Evolutionary conservation across 1,284 basidiomycete species (phyloP).

Genomic region (Stygiomarasmius scandens): DNA sequence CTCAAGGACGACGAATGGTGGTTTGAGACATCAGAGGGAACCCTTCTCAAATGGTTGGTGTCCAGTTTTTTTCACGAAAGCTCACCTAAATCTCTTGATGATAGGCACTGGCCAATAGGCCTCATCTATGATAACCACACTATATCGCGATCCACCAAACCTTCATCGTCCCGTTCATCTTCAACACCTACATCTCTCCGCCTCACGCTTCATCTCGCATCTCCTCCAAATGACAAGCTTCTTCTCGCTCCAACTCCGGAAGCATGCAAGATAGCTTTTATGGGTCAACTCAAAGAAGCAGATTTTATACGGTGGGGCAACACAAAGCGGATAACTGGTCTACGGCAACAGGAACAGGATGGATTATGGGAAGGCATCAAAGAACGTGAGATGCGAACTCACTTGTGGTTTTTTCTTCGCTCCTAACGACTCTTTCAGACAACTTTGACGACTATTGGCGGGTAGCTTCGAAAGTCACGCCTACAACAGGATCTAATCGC

Average conservation of each 20-base stretch:
- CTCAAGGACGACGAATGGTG: constrained; percentile 90
- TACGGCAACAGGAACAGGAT: constrained; percentile 89
- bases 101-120: constrained; percentile 95
- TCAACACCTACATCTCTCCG: constrained; percentile 64
- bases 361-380: constrained; percentile 93
- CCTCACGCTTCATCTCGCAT: constrained; percentile 82
- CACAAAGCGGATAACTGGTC: constrained; percentile 87
- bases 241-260: constrained; percentile 79
- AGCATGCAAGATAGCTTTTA: constrained; percentile 86
- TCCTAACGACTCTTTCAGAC: constrained; percentile 50
- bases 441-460: constrained; percentile 95
- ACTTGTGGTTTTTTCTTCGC: constrained; percentile 5
- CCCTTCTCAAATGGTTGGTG: constrained; percentile 78
- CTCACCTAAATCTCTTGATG: not conserved
- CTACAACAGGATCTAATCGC: constrained; percentile 60
- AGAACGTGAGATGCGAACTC: constrained; percentile 69
- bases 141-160: constrained; percentile 59
- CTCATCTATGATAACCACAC: constrained; percentile 85
- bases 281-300: constrained; percentile 93
- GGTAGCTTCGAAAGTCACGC: constrained; percentile 85
- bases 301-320: constrained; percentile 96
- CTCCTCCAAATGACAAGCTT: constrained; percentile 83
- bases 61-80: not conserved
- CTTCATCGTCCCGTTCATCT: constrained; percentile 44
- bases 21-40: constrained; percentile 85